Percentiles rank a stretch among this genome's conserved stretches.
Evolutionary conservation across 192 early-diverging fungal species (phyloP).

Genomic region (Rhizophagus sp.): DNA sequence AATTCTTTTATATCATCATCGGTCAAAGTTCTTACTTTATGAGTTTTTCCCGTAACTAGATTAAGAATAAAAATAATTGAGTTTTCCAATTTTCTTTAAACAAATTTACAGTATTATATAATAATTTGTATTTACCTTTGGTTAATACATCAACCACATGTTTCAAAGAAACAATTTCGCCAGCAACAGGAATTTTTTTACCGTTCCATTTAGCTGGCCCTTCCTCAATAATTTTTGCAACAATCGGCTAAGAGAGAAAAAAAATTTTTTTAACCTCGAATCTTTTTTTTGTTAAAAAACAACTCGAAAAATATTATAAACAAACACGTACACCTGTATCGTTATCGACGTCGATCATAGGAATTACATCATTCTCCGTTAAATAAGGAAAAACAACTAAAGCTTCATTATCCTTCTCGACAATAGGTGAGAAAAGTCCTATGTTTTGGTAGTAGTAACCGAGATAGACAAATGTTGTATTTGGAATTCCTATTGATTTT

Average conservation of each 20-base stretch:
- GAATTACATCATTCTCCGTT: background rate
- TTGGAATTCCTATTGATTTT: background rate
- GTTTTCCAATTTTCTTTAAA: background rate
- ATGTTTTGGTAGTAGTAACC: background rate
- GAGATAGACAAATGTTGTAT: constrained; percentile 5
- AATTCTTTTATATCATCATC: too few relatives aligned
- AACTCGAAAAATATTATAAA: background rate
- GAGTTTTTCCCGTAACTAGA: too few relatives aligned
- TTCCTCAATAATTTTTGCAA: constrained; percentile 21
- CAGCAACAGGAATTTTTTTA: background rate
- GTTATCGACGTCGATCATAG: background rate
- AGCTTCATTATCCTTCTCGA: background rate
- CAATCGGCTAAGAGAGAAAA: background rate
- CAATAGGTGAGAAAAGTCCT: background rate
- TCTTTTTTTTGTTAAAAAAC: background rate
- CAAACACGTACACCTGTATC: background rate
- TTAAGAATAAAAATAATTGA: too few relatives aligned
- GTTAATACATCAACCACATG: background rate
- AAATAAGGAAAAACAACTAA: background rate
- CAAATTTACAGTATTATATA: background rate
- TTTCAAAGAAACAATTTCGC: background rate
- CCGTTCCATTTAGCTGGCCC: constrained; percentile 7
- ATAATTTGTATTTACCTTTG: background rate
- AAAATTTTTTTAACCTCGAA: background rate
- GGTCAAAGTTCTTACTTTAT: too few relatives aligned